These are phyloP conservation scores for Pyrenochaeta sp. DNA, from an alignment of 2,329 filamentous ascomycete species.

Conservation along the genomic window DNA sequence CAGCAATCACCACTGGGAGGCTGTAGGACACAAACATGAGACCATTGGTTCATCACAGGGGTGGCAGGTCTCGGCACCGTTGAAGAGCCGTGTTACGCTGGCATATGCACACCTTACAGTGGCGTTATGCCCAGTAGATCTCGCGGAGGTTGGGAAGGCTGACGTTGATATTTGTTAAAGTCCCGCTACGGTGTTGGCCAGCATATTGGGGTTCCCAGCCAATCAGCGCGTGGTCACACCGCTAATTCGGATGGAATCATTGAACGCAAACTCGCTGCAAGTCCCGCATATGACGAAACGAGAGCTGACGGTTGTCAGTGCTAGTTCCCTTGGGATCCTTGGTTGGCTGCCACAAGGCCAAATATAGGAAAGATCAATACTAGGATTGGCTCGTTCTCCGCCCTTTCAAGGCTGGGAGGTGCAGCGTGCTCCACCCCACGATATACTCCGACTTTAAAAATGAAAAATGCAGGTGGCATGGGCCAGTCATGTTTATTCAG, in stretches of 20 bases:
- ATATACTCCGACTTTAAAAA: constrained; percentile 15
- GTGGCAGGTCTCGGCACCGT: constrained; percentile 11
- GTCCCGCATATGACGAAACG: constrained; percentile 35
- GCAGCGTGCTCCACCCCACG: constrained; percentile 19
- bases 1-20: not conserved
- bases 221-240: constrained; percentile 45
- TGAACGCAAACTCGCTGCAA: constrained; percentile 40
- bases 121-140: constrained; percentile 18
- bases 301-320: constrained; percentile 15
- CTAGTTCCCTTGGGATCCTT: constrained; percentile 7
- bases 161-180: constrained; percentile 27
- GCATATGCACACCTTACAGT: constrained; percentile 2
- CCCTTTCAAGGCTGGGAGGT: constrained; percentile 16
- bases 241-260: constrained; percentile 38
- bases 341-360: constrained; percentile 1
- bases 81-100: constrained; percentile 14
- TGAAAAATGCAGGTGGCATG: constrained; percentile 16
- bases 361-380: constrained; percentile 4
- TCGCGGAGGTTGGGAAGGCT: constrained; percentile 29
- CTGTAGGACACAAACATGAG: not conserved
- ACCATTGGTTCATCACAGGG: not conserved
- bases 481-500: constrained; percentile 10
- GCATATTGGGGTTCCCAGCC: constrained; percentile 30
- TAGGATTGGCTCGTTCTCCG: constrained; percentile 5
- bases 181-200: constrained; percentile 30